A percentile compares a stretch with the other conserved stretches of the same genome.
Evolutionary conservation across 345 rosid species (phyloP).

Genomic region (Pistacia vera): DNA sequence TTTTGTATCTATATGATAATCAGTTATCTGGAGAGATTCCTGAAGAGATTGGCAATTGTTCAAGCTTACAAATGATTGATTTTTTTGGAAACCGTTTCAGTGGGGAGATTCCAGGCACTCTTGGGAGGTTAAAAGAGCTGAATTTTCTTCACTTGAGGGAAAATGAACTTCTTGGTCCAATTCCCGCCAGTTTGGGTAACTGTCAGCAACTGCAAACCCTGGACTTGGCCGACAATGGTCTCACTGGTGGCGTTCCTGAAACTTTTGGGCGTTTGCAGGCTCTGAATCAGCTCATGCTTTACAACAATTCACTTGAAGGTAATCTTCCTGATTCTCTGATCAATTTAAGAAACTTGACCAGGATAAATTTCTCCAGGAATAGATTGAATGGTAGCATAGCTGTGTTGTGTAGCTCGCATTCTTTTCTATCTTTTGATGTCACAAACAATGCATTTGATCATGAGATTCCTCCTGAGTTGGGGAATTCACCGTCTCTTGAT

Average conservation of each 20-base stretch:
- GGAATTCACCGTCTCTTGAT: constrained; percentile 76
- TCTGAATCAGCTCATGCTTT: constrained; percentile 79
- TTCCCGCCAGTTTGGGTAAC: constrained; percentile 76
- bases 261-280: constrained; percentile 55
- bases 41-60: constrained; percentile 80
- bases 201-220: constrained; percentile 70
- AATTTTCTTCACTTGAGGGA: constrained; percentile 80
- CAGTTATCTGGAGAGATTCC: constrained; percentile 73
- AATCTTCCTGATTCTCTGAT: constrained; percentile 61
- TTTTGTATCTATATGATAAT: constrained; percentile 79
- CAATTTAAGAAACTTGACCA: constrained; percentile 70
- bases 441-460: constrained; percentile 65
- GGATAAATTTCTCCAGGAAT: constrained; percentile 81
- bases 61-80: constrained; percentile 73
- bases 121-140: constrained; percentile 63
- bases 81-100: constrained; percentile 71
- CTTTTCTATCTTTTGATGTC: constrained; percentile 81
- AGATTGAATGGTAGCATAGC: constrained; percentile 71
- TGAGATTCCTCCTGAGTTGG: constrained; percentile 69
- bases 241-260: constrained; percentile 67
- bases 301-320: constrained; percentile 88
- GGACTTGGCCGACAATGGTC: constrained; percentile 85
- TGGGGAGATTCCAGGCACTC: constrained; percentile 66
- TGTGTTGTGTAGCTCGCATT: constrained; percentile 61
- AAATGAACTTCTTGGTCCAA: constrained; percentile 61